Evolutionary conservation across 1,139 yeast genomes (phyloP).

Genomic region (Protomyces arabidopsidicola): DNA sequence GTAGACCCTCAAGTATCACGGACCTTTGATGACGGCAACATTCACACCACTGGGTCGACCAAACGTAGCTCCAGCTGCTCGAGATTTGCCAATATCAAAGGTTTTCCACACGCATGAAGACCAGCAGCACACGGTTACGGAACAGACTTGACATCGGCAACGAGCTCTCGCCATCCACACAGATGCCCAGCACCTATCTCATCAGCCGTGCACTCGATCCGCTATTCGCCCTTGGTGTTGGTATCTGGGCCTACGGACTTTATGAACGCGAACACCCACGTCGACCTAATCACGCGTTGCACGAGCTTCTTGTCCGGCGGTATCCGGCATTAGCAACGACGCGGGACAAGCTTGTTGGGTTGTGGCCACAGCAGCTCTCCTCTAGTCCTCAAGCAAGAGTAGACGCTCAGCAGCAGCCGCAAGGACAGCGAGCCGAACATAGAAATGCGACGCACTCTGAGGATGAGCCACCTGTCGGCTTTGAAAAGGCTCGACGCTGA

Average conservation of each 20-base stretch:
- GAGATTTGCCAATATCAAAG: too few relatives aligned
- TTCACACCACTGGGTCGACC: too few relatives aligned
- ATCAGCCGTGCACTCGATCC: slow-evolving; percentile 32
- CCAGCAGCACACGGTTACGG: too few relatives aligned
- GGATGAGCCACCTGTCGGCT: background rate
- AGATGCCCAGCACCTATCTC: background rate
- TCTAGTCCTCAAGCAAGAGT: background rate
- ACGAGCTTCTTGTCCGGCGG: slow-evolving; percentile 31
- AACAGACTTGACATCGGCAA: too few relatives aligned
- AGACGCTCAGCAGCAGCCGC: too few relatives aligned
- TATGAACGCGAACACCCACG: slow-evolving; percentile 34
- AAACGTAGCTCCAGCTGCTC: too few relatives aligned
- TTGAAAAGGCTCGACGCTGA: background rate
- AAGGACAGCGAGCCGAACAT: too few relatives aligned
- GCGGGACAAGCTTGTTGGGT: background rate
- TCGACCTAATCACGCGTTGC: slow-evolving; percentile 33
- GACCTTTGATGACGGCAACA: too few relatives aligned
- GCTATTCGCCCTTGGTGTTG: slow-evolving; percentile 33
- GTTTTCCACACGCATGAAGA: too few relatives aligned
- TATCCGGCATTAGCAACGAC: slow-evolving; percentile 1
- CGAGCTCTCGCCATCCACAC: background rate
- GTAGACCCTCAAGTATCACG: too few relatives aligned
- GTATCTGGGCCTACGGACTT: slow-evolving; percentile 33
- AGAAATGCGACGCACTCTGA: too few relatives aligned
- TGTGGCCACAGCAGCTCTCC: background rate